Percentiles rank a stretch among this genome's conserved stretches.
Evolutionary conservation across 768 basidiomycete genomes (phyloP).

Genomic region (Lactifluus hygrophoroides): DNA sequence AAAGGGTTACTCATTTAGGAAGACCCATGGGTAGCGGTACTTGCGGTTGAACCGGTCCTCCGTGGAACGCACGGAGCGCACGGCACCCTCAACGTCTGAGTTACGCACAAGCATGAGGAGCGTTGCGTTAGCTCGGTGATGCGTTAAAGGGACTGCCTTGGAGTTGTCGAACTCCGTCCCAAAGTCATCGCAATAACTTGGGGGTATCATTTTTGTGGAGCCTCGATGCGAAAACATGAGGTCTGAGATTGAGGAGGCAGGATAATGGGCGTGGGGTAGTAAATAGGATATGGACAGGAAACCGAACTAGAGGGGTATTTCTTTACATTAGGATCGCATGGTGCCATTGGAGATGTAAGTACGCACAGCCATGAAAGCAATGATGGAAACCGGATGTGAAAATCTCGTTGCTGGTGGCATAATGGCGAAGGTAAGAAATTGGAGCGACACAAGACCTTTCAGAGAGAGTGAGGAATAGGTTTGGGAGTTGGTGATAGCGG

Average conservation of each 20-base stretch:
- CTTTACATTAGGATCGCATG: no score
- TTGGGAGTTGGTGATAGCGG: no score
- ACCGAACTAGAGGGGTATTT: neutral
- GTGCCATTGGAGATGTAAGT: neutral
- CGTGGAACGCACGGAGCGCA: constrained; percentile 60
- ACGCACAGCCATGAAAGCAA: neutral
- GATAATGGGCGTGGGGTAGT: neutral
- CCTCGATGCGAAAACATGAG: neutral
- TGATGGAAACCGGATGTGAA: neutral
- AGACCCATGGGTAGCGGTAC: constrained; percentile 78
- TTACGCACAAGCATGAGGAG: constrained; percentile 54
- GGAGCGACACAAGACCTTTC: no score
- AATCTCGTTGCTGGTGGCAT: neutral
- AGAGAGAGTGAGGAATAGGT: no score
- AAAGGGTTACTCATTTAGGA: constrained; percentile 83
- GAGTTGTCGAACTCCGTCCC: neutral
- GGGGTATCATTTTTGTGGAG: neutral
- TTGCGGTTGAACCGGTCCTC: constrained; percentile 83
- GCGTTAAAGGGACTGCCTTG: neutral
- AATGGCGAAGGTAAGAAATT: no score
- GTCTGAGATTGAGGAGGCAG: neutral
- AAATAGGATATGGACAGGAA: neutral
- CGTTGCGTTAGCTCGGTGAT: constrained; percentile 26
- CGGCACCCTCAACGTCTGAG: constrained; percentile 47
- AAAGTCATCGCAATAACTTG: neutral